A percentile compares a stretch with the other conserved stretches of the same genome.
Conservation (phyloP, 106 monocot genomes). For the Amphibolis antarctica region DNA sequence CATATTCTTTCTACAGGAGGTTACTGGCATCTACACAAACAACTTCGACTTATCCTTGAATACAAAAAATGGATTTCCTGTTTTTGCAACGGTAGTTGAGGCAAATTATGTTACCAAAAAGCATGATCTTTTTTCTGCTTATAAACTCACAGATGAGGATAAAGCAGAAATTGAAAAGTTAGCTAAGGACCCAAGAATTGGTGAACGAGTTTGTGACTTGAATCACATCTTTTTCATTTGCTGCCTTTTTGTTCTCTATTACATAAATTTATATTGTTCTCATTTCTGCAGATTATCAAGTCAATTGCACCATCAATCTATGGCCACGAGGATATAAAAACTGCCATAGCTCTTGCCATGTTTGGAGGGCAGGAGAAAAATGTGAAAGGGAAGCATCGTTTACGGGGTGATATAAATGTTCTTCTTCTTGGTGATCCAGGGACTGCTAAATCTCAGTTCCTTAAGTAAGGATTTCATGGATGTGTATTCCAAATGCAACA, state of each 20-base stretch:
- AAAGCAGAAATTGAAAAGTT: constrained; percentile 93
- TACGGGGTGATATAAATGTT: constrained; percentile 96
- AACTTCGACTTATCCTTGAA: constrained; percentile 97
- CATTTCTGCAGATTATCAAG: constrained; percentile 69
- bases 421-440: constrained; percentile 99
- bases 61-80: constrained; percentile 98
- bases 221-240: not conserved
- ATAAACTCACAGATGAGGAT: constrained; percentile 97
- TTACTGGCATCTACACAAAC: constrained; percentile 99
- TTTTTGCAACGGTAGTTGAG: constrained; percentile 92
- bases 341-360: constrained; percentile 95
- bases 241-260: too few species aligned
- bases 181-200: constrained; percentile 89
- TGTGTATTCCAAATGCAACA: not conserved
- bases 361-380: constrained; percentile 99
- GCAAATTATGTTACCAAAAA: constrained; percentile 94
- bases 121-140: constrained; percentile 90
- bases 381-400: constrained; percentile 91
- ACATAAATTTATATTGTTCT: not conserved
- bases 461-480: constrained; percentile 58
- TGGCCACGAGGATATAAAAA: constrained; percentile 98
- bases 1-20: constrained; percentile 39
- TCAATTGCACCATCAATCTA: constrained; percentile 99
- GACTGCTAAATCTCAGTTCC: constrained; percentile 98
- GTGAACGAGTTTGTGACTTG: constrained; percentile 64